Evolutionary conservation across 352 stramenopile genomes (phyloP), one percentile per base, ranked within the genome.

Genomic region (Globisporangium cystogenes): DNA sequence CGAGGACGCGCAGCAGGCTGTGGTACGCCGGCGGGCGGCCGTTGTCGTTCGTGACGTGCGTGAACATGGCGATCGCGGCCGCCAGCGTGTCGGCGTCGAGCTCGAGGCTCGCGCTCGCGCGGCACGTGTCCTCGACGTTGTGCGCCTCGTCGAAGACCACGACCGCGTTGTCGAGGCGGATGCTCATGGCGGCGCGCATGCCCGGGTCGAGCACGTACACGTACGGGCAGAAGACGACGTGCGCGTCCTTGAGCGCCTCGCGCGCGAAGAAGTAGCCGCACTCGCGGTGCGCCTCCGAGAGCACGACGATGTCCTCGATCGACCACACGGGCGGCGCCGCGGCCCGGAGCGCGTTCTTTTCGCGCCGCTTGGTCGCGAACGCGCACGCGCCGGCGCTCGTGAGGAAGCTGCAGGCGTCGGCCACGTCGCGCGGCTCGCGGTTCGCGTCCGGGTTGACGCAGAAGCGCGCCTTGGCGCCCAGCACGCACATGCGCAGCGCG

Each of bases 111-210:
- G 84, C 84, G 43, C 76, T 80, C 14, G 76, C 82, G 15, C 83
- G 83, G 33, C 82, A 94, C 20, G 84, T 91, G 53, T 94, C 84
- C 59, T 95, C 86, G 29, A 94, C 81, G 43, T 95, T 95, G 55
- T 95, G 86, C 4, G 84, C 86, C 49, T 95, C 86, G 36, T 95
- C 86, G 40, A 95, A 67, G 29, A 95, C 70, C 23, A 95, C 61
- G 44, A 95, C 89, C 4, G 82, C 60, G 51, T 89, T 65, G 42
- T 89, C 77, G 0, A 93, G 65, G 18, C 60, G 73, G 49, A 95
- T 91, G 3, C 64, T 64, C 0, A 92, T 69, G 1, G 86, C 70
- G 8, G 71, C 64, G 16, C 86, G 82, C 50, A 95, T 92, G 10
- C 65, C 67, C 29, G 85, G 83, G 50, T 94, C 74, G 35, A 95